phyloP scores from a whole-genome alignment of 2,329 filamentous ascomycete genomes.

The Claviceps cyperi region DNA sequence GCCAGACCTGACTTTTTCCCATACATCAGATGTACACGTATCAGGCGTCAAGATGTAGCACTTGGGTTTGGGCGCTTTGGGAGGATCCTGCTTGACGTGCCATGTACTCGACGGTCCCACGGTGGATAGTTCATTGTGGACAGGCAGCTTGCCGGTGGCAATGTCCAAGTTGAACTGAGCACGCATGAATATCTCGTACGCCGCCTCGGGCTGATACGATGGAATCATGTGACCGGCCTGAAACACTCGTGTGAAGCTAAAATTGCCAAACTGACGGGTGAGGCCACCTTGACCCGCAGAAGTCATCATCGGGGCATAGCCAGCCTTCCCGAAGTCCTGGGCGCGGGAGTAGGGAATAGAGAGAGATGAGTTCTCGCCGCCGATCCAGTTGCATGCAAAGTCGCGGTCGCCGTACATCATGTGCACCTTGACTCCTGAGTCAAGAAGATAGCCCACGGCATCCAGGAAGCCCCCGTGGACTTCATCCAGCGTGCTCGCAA shows the following conservation, averaged over 20 bases:
- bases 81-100: constrained; percentile 39
- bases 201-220: constrained; percentile 42
- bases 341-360: constrained; percentile 38
- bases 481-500: constrained; percentile 47
- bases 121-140: constrained; percentile 35
- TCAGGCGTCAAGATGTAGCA: constrained; percentile 45
- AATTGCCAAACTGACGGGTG: constrained; percentile 62
- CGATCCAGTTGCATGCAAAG: constrained; percentile 50
- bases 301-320: constrained; percentile 55
- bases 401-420: constrained; percentile 54
- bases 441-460: constrained; percentile 44
- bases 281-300: constrained; percentile 50
- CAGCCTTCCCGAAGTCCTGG: constrained; percentile 38
- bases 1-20: constrained; percentile 32
- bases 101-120: constrained; percentile 42
- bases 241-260: constrained; percentile 51
- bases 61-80: constrained; percentile 29
- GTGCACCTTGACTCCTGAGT: constrained; percentile 51
- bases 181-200: constrained; percentile 43
- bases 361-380: constrained; percentile 55
- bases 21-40: constrained; percentile 42
- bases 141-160: constrained; percentile 35
- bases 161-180: constrained; percentile 40
- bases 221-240: constrained; percentile 50
- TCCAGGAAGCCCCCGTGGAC: constrained; percentile 33